Conservation (phyloP, 768 basidiomycete species). For the Astraeus odoratus region DNA sequence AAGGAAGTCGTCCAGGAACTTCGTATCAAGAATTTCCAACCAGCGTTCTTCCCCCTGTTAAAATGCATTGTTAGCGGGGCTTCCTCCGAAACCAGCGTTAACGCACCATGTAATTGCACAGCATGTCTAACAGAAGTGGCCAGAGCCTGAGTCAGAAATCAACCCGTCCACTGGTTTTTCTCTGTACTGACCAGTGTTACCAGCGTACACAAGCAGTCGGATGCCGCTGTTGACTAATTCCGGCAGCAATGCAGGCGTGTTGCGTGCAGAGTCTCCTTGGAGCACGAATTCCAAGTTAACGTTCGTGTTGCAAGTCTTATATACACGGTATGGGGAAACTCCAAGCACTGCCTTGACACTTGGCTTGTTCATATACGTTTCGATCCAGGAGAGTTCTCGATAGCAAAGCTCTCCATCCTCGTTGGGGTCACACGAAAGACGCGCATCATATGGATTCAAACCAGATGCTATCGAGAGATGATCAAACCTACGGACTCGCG, state of each 20-base stretch:
- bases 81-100: background rate
- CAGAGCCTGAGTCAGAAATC: slow-evolving; percentile 9
- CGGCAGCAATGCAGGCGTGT: slow-evolving; percentile 71
- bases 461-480: slow-evolving; percentile 45
- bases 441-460: slow-evolving; percentile 86
- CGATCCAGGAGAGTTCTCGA: slow-evolving; percentile 78
- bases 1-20: slow-evolving; percentile 57
- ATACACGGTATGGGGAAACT: slow-evolving; percentile 49
- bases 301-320: slow-evolving; percentile 69
- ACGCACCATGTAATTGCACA: slow-evolving; percentile 79
- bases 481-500: background rate
- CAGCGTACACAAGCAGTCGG: slow-evolving; percentile 83
- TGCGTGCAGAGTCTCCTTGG: slow-evolving; percentile 84
- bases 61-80: background rate
- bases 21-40: slow-evolving; percentile 56
- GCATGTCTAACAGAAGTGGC: slow-evolving; percentile 48
- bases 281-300: slow-evolving; percentile 75
- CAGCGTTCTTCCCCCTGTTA: slow-evolving; percentile 70
- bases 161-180: background rate
- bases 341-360: slow-evolving; percentile 76
- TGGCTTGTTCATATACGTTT: slow-evolving; percentile 78
- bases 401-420: slow-evolving; percentile 75
- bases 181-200: slow-evolving; percentile 59
- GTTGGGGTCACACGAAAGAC: slow-evolving; percentile 61
- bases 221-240: slow-evolving; percentile 79